These are phyloP conservation scores for Cajanus cajan DNA, from an alignment of 306 rosid genomes.

Conservation along the genomic window DNA sequence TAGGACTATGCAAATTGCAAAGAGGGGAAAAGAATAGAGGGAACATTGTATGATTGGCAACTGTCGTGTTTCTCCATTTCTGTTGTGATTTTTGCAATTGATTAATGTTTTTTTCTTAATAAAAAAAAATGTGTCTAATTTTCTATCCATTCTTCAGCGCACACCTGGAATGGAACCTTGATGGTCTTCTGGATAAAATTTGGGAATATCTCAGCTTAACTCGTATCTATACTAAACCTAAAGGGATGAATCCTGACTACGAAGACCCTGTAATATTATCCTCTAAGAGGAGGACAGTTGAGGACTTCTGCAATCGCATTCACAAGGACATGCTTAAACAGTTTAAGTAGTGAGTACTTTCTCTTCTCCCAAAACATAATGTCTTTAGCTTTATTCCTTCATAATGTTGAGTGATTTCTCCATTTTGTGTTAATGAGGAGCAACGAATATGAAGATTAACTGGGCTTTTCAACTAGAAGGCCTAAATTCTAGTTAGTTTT, in stretches of 20 bases:
- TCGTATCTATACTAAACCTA: slow-evolving; percentile 94
- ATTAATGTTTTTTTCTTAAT: neutral
- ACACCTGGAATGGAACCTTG: slow-evolving; percentile 98
- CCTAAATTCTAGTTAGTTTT: neutral
- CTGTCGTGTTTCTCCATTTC: neutral
- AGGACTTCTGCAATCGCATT: slow-evolving; percentile 86
- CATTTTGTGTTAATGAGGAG: neutral
- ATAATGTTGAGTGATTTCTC: neutral
- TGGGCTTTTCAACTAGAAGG: neutral
- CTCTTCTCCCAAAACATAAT: slow-evolving; percentile 12
- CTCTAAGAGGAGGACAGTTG: slow-evolving; percentile 81
- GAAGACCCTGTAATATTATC: slow-evolving; percentile 98
- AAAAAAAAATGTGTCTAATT: slow-evolving; percentile 21
- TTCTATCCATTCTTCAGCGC: slow-evolving; percentile 62
- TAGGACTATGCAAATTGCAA: neutral
- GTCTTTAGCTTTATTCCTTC: slow-evolving; percentile 15
- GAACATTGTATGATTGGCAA: neutral
- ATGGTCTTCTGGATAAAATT: slow-evolving; percentile 88
- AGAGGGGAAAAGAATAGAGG: neutral
- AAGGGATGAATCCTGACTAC: slow-evolving; percentile 98
- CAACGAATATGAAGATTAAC: neutral
- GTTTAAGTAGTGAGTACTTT: slow-evolving; percentile 79
- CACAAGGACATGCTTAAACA: slow-evolving; percentile 96
- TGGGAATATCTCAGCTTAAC: slow-evolving; percentile 94
- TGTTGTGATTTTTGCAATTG: neutral